Percentiles rank a stretch among this genome's conserved stretches.
phyloP scores from a whole-genome alignment of 495 filamentous ascomycete species.

The Penicillium coprophilum region DNA sequence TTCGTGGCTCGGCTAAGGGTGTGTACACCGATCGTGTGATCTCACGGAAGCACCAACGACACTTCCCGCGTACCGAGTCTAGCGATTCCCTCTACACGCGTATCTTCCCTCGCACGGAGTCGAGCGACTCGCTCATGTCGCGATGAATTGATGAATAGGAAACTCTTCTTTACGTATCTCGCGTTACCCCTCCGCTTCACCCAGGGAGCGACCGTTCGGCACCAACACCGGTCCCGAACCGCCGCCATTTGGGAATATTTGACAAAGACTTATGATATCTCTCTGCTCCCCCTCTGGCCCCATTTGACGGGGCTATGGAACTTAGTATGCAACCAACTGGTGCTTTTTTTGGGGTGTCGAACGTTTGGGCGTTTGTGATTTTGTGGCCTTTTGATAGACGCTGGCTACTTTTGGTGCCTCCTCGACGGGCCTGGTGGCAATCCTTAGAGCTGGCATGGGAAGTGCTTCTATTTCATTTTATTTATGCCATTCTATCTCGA shows the following conservation, averaged over 20 bases:
- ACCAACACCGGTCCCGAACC: slow-evolving; percentile 13
- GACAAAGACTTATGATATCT: slow-evolving; percentile 15
- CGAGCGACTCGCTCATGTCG: slow-evolving; percentile 46
- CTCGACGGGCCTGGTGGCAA: slow-evolving; percentile 19
- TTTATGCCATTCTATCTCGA: slow-evolving; percentile 17
- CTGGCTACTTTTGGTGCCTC: slow-evolving; percentile 13
- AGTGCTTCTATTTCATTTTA: slow-evolving; percentile 17
- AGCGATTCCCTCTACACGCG: slow-evolving; percentile 45
- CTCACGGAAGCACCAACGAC: slow-evolving; percentile 44
- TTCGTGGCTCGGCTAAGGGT: slow-evolving; percentile 44
- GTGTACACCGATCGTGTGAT: slow-evolving; percentile 47
- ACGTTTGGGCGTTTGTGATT: slow-evolving; percentile 26
- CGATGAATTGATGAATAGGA: slow-evolving; percentile 27
- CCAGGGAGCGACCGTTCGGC: slow-evolving; percentile 16
- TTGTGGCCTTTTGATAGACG: slow-evolving; percentile 24
- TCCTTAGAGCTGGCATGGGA: slow-evolving; percentile 25
- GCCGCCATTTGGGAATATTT: slow-evolving; percentile 13
- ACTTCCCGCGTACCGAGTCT: slow-evolving; percentile 47
- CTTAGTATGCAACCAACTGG: slow-evolving; percentile 15
- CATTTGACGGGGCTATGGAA: slow-evolving; percentile 15
- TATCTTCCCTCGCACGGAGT: slow-evolving; percentile 45
- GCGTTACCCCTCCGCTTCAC: slow-evolving; percentile 4
- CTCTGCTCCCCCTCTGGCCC: slow-evolving; percentile 13
- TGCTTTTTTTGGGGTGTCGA: slow-evolving; percentile 10
- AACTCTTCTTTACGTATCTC: slow-evolving; percentile 1